Conservation (phyloP, 1,139 yeast genomes). For the Candida glucosophila region DNA sequence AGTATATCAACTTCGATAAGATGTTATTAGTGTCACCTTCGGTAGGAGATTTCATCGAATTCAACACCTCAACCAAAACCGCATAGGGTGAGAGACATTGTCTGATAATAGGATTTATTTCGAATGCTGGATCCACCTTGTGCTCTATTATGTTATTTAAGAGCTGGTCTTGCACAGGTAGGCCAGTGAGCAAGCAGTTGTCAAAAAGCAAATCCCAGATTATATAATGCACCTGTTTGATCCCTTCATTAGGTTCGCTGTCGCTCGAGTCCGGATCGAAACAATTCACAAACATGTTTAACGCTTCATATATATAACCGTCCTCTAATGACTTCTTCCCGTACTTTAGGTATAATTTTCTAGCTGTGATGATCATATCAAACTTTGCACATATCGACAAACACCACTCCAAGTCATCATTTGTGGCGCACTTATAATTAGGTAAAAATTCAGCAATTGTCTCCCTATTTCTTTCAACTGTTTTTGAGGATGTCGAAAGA, state of each 20-base stretch:
- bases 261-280: constrained; percentile 33
- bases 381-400: constrained; percentile 45
- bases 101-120: constrained; percentile 47
- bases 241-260: constrained; percentile 15
- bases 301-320: constrained; percentile 50
- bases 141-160: constrained; percentile 45
- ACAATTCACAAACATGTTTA: constrained; percentile 59
- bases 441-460: constrained; percentile 57
- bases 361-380: constrained; percentile 44
- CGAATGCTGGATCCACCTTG: constrained; percentile 23
- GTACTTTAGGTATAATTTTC: constrained; percentile 35
- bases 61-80: constrained; percentile 45
- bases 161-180: constrained; percentile 46
- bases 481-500: constrained; percentile 15
- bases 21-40: constrained; percentile 18
- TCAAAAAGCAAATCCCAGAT: constrained; percentile 49
- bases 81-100: constrained; percentile 72
- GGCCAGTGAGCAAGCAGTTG: constrained; percentile 45
- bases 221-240: constrained; percentile 31
- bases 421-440: constrained; percentile 46
- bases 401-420: constrained; percentile 79
- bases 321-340: constrained; percentile 33
- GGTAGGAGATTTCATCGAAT: constrained; percentile 16
- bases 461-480: constrained; percentile 22
- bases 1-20: constrained; percentile 36